Evolutionary conservation across 2,329 filamentous ascomycete genomes (phyloP).

Genomic region (Neopestalotiopsis rosae): DNA sequence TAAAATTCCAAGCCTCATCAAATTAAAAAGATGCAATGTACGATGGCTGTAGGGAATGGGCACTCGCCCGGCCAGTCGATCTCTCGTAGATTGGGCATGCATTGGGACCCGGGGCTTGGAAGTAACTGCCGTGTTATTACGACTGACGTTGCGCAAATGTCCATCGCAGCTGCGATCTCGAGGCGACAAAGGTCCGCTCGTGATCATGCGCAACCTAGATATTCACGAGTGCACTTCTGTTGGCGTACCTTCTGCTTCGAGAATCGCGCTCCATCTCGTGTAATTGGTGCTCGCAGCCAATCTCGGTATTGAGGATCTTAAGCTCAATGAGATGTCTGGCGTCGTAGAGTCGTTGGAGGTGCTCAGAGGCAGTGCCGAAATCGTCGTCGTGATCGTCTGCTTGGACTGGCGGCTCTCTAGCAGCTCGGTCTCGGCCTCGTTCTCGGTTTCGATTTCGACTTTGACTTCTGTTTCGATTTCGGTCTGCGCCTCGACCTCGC

Average conservation of each 20-base stretch:
- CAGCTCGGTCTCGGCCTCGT: background rate
- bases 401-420: background rate
- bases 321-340: background rate
- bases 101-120: too few species aligned
- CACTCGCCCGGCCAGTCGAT: background rate
- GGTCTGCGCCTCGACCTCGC: background rate
- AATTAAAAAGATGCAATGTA: too few species aligned
- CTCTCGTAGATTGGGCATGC: too few species aligned
- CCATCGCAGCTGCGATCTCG: background rate
- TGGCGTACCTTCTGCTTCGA: slow-evolving; percentile 24
- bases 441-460: background rate
- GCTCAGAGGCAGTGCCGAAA: background rate
- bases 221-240: background rate
- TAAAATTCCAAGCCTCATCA: background rate
- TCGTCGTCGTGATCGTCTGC: background rate
- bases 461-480: background rate
- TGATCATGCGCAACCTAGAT: background rate
- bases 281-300: background rate
- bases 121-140: too few species aligned
- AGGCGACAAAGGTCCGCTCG: background rate
- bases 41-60: background rate
- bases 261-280: slow-evolving; percentile 35
- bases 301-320: background rate
- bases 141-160: background rate
- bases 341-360: background rate